These are phyloP conservation scores for Paecilomyces sp. DNA, from an alignment of 2,329 filamentous ascomycete genomes.

Conservation along the genomic window DNA sequence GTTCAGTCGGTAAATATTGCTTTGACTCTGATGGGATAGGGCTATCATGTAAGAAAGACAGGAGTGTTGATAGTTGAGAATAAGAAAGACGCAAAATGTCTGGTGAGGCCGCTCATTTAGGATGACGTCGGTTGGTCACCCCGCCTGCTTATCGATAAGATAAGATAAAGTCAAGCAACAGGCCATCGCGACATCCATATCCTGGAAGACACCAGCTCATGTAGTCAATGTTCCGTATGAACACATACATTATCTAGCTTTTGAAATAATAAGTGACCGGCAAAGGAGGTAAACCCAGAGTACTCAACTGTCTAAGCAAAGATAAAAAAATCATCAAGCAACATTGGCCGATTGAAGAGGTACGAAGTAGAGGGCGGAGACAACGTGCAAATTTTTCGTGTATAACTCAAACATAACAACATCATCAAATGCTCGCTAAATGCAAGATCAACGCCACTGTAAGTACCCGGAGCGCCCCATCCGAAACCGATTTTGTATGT, in stretches of 20 bases:
- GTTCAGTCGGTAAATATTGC: not conserved
- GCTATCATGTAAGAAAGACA: not conserved
- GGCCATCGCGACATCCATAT: too few relatives aligned
- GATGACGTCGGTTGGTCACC: constrained; percentile 6
- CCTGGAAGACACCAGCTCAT: not conserved
- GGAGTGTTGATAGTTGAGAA: not conserved
- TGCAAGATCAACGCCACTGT: not conserved
- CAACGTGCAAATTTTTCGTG: not conserved
- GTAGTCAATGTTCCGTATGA: not conserved
- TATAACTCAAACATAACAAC: not conserved
- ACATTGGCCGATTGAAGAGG: not conserved
- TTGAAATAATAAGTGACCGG: not conserved
- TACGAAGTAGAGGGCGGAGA: not conserved
- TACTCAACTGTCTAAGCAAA: not conserved
- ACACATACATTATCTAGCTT: not conserved
- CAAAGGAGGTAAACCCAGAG: not conserved
- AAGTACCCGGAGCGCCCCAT: not conserved
- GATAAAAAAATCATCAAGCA: not conserved
- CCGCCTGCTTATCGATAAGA: constrained; percentile 3
- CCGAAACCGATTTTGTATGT: not conserved
- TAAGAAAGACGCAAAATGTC: not conserved
- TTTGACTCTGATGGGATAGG: not conserved
- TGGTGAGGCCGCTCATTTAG: not conserved
- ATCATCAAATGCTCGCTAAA: not conserved
- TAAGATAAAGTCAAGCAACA: not conserved